Base-by-base conservation (phyloP, 2,329 filamentous ascomycete species). In the Pseudocercospora crystallina region DNA sequence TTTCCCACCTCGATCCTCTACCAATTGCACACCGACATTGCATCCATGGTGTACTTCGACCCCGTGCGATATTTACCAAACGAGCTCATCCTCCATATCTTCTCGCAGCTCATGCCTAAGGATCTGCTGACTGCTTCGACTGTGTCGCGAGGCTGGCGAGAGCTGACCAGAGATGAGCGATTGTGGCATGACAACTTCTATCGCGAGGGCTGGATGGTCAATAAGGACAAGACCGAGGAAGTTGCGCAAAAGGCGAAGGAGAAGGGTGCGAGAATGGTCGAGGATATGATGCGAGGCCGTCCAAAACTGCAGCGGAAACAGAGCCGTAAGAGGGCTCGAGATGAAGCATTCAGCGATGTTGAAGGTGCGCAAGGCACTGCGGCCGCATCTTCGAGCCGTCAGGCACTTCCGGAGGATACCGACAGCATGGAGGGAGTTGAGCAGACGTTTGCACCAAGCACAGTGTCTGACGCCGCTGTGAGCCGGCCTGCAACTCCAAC, bases 81-180 rank as follows among this genome's bases (percentile, higher is more conserved):
- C 20, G 94, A 99, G 69, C 87, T 99, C 62, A 95, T 90, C 54
- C 84, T 94, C 38, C 87, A 95, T 64, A 86, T 97, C 38, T 85
- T 99, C 37, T 85, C 87, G 12, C 94, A 90, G 65, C 84, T 99
- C 43, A 87, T 91, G 47, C 87, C 90, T 1, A 69, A 83, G 26
- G 94, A 90, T 0, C 77, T 99, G 34, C 78, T 97, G 49, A 83
- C 82, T 43, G 88, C 91, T 2, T 89, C 90, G 1, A 80, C 83
- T 38, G 84, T 90, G 12, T 96, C 90, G 32, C 84, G 85, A 40
- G 78, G 84, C 57, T 99, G 94, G 92, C 85, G 91, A 56, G 79
- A 81, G 13, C 78, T 94, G 13, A 86, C 92, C 5, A 73, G 90
- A 44, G 94, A 99, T 69, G 83, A 88, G 31, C 86, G 87, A 54